Evolutionary conservation across 1,284 basidiomycete genomes (phyloP).

Genomic region (Mycena citricolor): DNA sequence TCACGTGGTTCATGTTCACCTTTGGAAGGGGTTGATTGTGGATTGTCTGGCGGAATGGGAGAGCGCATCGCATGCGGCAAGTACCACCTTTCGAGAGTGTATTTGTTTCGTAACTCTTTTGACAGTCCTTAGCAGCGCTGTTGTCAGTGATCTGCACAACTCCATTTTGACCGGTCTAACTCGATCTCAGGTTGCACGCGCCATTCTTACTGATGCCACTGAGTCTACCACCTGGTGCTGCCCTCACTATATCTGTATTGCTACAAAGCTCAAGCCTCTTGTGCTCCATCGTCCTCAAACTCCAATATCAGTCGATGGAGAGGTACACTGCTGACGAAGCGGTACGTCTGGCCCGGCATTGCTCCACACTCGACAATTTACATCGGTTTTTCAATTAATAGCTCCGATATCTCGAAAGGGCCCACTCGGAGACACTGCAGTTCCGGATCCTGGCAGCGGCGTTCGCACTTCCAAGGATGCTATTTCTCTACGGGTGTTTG

Average conservation of each 20-base stretch:
- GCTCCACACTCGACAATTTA: neutral
- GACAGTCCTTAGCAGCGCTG: conserved; percentile 12
- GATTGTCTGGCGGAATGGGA: conserved; percentile 42
- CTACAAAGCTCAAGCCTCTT: conserved; percentile 35
- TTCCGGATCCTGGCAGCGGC: conserved; percentile 45
- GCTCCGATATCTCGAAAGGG: conserved; percentile 38
- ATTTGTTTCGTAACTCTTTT: conserved; percentile 17
- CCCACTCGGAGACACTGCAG: conserved; percentile 34
- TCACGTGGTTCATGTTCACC: conserved; percentile 41
- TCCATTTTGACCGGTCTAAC: neutral
- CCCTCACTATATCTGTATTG: conserved; percentile 25
- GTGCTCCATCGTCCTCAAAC: conserved; percentile 32
- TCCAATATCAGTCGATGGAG: conserved; percentile 36
- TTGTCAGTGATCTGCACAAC: conserved; percentile 16
- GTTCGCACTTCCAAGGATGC: conserved; percentile 45
- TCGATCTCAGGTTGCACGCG: conserved; percentile 29
- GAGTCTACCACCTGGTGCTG: conserved; percentile 18
- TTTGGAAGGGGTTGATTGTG: conserved; percentile 44
- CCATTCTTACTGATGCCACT: conserved; percentile 30
- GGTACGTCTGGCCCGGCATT: conserved; percentile 27
- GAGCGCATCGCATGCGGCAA: conserved; percentile 23
- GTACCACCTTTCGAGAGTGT: conserved; percentile 10
- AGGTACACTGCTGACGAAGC: conserved; percentile 32
- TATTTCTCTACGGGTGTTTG: conserved; percentile 42
- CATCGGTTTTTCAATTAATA: conserved; percentile 20